Percentiles rank a stretch among this genome's conserved stretches.
These are phyloP conservation scores for Tolypocladium album DNA, from an alignment of 2,329 filamentous ascomycete genomes.

Conservation along the genomic window DNA sequence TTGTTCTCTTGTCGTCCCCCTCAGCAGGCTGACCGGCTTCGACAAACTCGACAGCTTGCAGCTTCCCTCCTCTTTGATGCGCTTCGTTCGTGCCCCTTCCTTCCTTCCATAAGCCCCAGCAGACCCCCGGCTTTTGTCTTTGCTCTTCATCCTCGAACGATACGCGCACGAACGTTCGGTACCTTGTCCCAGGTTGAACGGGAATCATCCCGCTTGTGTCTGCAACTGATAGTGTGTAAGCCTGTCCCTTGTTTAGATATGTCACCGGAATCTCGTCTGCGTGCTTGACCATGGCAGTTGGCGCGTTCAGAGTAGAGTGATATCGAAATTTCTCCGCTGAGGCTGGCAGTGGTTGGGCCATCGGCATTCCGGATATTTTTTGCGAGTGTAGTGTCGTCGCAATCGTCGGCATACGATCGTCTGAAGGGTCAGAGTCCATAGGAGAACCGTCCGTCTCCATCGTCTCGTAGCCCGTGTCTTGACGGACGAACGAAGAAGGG, in stretches of 20 bases:
- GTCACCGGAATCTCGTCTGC: constrained; percentile 90
- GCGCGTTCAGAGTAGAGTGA: constrained; percentile 80
- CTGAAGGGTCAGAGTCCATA: constrained; percentile 43
- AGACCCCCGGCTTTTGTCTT: constrained; percentile 67
- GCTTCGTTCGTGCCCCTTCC: constrained; percentile 92
- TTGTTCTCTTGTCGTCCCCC: constrained; percentile 54
- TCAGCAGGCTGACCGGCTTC: constrained; percentile 51
- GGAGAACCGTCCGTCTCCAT: constrained; percentile 67
- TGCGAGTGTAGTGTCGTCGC: constrained; percentile 49
- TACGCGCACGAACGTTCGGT: constrained; percentile 86
- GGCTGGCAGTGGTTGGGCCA: constrained; percentile 35
- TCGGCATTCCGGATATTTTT: constrained; percentile 33
- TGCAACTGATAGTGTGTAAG: constrained; percentile 75
- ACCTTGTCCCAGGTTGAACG: constrained; percentile 52
- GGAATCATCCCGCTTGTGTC: constrained; percentile 60
- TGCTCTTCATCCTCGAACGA: constrained; percentile 97
- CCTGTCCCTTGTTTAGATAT: constrained; percentile 95
- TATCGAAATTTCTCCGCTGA: constrained; percentile 72
- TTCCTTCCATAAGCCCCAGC: constrained; percentile 92
- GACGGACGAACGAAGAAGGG: constrained; percentile 70
- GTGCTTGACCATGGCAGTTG: constrained; percentile 91
- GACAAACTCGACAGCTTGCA: constrained; percentile 92
- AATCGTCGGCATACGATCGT: constrained; percentile 42
- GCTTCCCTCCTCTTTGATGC: constrained; percentile 81
- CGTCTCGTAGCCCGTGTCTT: constrained; percentile 68